phyloP scores from a whole-genome alignment of 148 eudicot species.

The Chenopodium formosanum region DNA sequence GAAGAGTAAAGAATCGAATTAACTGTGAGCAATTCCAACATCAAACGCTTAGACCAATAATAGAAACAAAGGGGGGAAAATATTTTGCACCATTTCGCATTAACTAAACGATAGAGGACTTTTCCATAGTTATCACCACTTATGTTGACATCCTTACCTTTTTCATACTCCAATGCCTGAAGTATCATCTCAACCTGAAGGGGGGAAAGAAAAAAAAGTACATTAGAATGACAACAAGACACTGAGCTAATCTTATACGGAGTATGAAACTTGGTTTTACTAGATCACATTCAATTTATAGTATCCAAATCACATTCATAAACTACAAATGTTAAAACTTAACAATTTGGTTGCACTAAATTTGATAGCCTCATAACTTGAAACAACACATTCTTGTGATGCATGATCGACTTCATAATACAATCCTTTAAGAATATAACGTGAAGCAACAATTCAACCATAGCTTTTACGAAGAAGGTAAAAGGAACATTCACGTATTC shows the following conservation, averaged over 20 bases:
- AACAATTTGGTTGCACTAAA: not conserved
- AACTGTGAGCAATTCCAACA: not conserved
- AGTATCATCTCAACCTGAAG: constrained; percentile 96
- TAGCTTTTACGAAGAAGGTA: not conserved
- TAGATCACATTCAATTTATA: not conserved
- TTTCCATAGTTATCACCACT: not conserved
- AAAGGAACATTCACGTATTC: not conserved
- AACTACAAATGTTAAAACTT: not conserved
- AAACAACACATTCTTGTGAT: not conserved
- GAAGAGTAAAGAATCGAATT: not conserved
- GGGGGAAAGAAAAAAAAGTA: not conserved
- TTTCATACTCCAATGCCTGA: constrained; percentile 97
- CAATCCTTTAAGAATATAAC: not conserved
- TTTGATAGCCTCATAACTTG: not conserved
- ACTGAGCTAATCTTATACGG: not conserved
- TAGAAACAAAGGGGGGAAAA: not conserved
- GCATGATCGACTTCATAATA: not conserved
- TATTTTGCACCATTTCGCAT: not conserved
- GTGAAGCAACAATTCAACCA: not conserved
- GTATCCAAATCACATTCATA: not conserved
- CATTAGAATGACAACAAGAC: not conserved
- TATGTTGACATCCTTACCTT: constrained; percentile 41
- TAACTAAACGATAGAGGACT: not conserved
- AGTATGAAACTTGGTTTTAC: not conserved
- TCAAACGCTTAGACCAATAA: not conserved